Evolutionary conservation across 177 flowering plant species (phyloP), one percentile per base, ranked within the genome.

Genomic region (Tripterygium wilfordii): DNA sequence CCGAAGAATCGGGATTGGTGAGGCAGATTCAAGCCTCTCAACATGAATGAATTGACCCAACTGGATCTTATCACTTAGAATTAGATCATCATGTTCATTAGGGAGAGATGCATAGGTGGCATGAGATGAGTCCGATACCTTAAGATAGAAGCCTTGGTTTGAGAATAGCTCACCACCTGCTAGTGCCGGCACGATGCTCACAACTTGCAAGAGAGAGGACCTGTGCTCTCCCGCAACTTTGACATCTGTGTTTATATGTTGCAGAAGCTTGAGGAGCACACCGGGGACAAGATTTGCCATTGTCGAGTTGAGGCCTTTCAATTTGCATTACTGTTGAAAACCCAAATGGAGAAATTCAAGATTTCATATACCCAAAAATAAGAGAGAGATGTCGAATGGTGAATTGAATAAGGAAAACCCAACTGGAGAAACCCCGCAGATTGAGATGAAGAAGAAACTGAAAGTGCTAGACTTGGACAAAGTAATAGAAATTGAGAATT

Each of bases 11-110:
- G 96, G 96, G 14, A 79, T 75, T 2, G 88, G 92, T 31, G 42
- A 25, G 0, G 77, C 66, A 3, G 46, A 31, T 51, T 87, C 82
- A 43, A 87, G 47, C 20, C 56, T 78, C 28, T 67, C 63, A 1
- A 73, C 91, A 28, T 65, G 60, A 8, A 83, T 71, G 41, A 58
- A 73, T 50, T 87, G 96, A 13, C 96, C 96, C 2, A 87, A 68
- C 30, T 67, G 72, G 46, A 87, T 57, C 36, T 64, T 62, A 43
- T 87, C 61, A 5, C 58, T 45, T 0, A 87, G 46, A 48, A 83
- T 66, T 69, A 81, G 51, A 9, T 87, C 87, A 44, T 74, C 63
- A 0, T 78, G 61, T 22, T 78, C 80, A 18, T 61, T 42, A 30
- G 85, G 77, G 39, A 85, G 52, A 26, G 83, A 67, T 12, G 74